Evolutionary conservation across 345 rosid species (phyloP), one percentile per base, ranked within the genome.

Genomic region (Psidium guajava): DNA sequence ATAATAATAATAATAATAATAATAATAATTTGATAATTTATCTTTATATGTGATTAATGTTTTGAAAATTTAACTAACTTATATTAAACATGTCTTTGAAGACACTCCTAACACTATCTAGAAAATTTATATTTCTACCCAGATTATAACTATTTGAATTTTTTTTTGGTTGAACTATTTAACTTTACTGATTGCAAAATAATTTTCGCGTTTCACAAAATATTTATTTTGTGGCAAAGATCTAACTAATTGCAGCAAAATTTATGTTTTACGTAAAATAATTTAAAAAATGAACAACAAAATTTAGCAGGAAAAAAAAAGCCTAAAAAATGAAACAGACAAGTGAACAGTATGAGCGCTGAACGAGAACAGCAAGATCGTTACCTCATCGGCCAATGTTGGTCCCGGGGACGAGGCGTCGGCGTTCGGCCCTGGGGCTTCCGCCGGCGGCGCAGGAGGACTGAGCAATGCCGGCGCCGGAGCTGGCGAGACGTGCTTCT

Each of bases 341-440:
- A 5, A 52, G 25, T 6, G 22, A 80, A 58, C 53, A 59, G 7
- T 69, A 36, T 25, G 3, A 69, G 77, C 13, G 77, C 77, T 69
- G 5, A 24, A 16, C 6, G 18, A 27, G 47, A 55, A 20, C 25
- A 54, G 82, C 64, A 36, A 82, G 58, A 84, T 86, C 87, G 61
- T 82, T 69, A 54, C 87, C 58, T 86, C 86, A 53, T 91, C 92
- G 27, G 86, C 83, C 53, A 84, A 83, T 21, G 87, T 5, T 14
- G 90, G 89, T 27, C 80, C 86, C 28, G 92, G 92, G 18, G 85
- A 40, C 2, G 16, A 1, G 12, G 54, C 82, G 22, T 83, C 82
- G 3, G 10, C 24, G 83, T 75, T 83, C 42, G 87, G 84, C 28
- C 85, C 90, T 6, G 92, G 92, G 81, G 92, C 90, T 75, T 74